A percentile compares a stretch with the other conserved stretches of the same genome.
phyloP scores from a whole-genome alignment of 169 alveolate genomes.

The Plasmodium coatneyi region DNA sequence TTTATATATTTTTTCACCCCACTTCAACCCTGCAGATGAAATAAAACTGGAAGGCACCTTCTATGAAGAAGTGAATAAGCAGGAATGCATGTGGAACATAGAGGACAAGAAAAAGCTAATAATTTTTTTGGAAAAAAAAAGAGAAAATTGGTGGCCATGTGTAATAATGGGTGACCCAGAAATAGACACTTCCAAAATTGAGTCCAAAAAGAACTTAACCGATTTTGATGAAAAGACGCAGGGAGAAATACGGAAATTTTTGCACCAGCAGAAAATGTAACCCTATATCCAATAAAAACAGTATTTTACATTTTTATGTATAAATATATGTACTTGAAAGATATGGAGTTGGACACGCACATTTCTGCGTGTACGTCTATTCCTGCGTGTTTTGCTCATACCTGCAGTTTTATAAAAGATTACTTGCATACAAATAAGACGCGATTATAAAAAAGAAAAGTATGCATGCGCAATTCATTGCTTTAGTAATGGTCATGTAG shows the following conservation, averaged over 20 bases:
- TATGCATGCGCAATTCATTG: neutral
- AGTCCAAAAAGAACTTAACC: constrained; percentile 81
- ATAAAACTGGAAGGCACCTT: constrained; percentile 56
- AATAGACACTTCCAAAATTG: constrained; percentile 83
- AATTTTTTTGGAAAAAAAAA: constrained; percentile 80
- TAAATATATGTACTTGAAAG: neutral
- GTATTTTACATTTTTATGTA: neutral
- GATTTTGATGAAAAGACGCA: constrained; percentile 84
- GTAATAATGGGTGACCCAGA: constrained; percentile 84
- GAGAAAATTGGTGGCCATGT: constrained; percentile 87
- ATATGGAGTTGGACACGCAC: neutral
- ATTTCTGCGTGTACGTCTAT: neutral
- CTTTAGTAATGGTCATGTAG: neutral
- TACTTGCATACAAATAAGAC: neutral
- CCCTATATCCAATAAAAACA: neutral
- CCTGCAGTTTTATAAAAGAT: neutral
- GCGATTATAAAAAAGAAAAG: neutral
- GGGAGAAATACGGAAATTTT: constrained; percentile 79
- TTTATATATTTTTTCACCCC: neutral
- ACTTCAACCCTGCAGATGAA: constrained; percentile 4
- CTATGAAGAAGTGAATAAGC: constrained; percentile 76
- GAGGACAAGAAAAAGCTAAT: constrained; percentile 81
- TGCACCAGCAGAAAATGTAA: constrained; percentile 78
- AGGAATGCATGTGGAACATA: constrained; percentile 82
- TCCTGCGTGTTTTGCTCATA: neutral